Percentiles rank a stretch among this genome's conserved stretches.
These are phyloP conservation scores for Botrytis elliptica DNA, from an alignment of 2,329 filamentous ascomycete species.

Conservation along the genomic window DNA sequence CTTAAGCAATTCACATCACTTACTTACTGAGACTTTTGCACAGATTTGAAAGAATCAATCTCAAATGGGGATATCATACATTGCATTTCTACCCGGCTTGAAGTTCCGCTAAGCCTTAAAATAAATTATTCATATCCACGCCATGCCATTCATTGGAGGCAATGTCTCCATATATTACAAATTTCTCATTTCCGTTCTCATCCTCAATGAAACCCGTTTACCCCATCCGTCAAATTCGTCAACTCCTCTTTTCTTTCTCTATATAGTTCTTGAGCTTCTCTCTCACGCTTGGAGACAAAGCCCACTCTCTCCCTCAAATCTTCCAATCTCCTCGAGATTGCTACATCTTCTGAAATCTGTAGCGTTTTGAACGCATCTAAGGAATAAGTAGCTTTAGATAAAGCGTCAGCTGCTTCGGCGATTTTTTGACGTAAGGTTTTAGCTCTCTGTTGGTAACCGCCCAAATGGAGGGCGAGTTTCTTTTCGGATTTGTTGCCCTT, in stretches of 20 bases:
- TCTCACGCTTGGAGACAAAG: conserved; percentile 76
- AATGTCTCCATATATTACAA: conserved; percentile 15
- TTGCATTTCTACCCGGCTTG: background rate
- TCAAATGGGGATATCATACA: conserved; percentile 1
- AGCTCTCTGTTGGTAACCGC: conserved; percentile 85
- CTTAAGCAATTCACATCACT: background rate
- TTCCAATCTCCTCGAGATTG: conserved; percentile 69
- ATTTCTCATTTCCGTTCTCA: background rate
- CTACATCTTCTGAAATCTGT: conserved; percentile 76
- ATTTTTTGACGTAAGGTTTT: conserved; percentile 81
- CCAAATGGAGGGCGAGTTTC: conserved; percentile 82
- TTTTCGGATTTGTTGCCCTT: conserved; percentile 87
- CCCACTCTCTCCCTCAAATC: conserved; percentile 78
- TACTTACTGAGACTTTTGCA: background rate
- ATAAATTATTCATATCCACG: background rate
- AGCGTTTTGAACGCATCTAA: conserved; percentile 73
- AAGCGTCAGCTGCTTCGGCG: conserved; percentile 66
- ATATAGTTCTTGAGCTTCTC: conserved; percentile 88
- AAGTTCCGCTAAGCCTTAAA: background rate
- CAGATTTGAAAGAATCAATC: background rate
- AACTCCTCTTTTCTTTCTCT: conserved; percentile 75
- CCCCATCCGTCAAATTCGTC: conserved; percentile 51
- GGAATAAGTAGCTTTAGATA: conserved; percentile 71
- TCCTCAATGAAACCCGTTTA: conserved; percentile 24
- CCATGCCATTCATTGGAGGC: background rate